Conservation (phyloP, 164 flowering plant species). For the Platanus orientalis region DNA sequence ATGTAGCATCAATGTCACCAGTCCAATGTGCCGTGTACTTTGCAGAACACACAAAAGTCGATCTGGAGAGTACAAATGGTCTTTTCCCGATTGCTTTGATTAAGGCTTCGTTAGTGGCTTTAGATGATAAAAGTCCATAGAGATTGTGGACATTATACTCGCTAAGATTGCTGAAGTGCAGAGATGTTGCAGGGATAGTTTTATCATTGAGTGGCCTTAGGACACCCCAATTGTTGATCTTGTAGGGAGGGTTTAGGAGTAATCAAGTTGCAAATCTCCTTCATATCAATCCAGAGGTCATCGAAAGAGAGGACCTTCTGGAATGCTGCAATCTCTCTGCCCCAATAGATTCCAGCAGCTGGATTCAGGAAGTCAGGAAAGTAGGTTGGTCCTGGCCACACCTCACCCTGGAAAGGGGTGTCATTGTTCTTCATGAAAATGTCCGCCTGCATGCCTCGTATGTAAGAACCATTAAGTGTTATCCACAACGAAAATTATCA, state of each 20-base stretch:
- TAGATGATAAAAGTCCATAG: constrained; percentile 53
- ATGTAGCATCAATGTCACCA: constrained; percentile 73
- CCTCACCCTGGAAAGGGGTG: constrained; percentile 56
- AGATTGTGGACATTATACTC: constrained; percentile 71
- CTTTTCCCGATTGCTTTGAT: constrained; percentile 39
- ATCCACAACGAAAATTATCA: constrained; percentile 53
- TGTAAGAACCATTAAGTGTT: constrained; percentile 38
- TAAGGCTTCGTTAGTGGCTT: constrained; percentile 53
- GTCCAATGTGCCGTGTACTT: constrained; percentile 84
- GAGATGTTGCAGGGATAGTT: constrained; percentile 52
- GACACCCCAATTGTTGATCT: constrained; percentile 45
- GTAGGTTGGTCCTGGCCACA: constrained; percentile 59
- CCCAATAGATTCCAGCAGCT: constrained; percentile 59
- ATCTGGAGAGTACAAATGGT: constrained; percentile 67
- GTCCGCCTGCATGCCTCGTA: constrained; percentile 58
- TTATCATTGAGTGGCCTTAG: constrained; percentile 37
- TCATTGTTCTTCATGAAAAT: constrained; percentile 66
- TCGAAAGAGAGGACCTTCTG: constrained; percentile 65
- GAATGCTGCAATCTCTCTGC: constrained; percentile 56
- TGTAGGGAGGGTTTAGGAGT: constrained; percentile 76
- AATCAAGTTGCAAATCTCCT: constrained; percentile 73
- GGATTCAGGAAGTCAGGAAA: constrained; percentile 83
- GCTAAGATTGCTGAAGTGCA: constrained; percentile 45
- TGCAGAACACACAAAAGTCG: constrained; percentile 84
- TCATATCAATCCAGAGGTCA: constrained; percentile 91